Evolutionary conservation across 345 rosid genomes (phyloP).

Genomic region (Eucalyptus viminalis): DNA sequence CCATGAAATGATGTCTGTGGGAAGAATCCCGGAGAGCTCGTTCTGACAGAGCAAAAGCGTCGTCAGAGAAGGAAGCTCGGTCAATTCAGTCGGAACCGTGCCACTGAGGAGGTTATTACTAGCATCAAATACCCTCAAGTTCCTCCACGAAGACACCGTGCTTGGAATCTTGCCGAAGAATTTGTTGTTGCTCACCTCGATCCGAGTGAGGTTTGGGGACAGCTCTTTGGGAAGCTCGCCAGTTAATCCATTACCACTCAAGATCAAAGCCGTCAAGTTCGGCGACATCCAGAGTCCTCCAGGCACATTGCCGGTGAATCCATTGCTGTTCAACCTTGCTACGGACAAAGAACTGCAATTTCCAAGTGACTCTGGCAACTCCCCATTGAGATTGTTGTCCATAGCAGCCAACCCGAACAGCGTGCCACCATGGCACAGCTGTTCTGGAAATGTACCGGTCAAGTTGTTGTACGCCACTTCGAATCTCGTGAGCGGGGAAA

Average conservation of each 20-base stretch:
- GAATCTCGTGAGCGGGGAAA: not conserved
- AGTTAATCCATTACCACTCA: conserved; percentile 16
- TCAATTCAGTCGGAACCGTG: not conserved
- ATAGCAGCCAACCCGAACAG: not conserved
- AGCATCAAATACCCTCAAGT: accelerated
- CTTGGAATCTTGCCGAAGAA: conserved; percentile 30
- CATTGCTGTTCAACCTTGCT: accelerated
- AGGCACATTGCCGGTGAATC: not conserved
- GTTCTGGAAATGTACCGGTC: accelerated
- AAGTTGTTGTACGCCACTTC: not conserved
- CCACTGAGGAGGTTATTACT: not conserved
- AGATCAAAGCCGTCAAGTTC: not conserved
- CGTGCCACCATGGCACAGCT: accelerated
- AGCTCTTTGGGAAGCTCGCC: conserved; percentile 38
- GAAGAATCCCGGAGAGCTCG: not conserved
- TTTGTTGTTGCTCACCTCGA: conserved; percentile 28
- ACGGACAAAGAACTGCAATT: not conserved
- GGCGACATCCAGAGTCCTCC: not conserved
- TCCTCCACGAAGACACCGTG: not conserved
- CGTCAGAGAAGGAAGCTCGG: accelerated
- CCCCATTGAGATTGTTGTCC: accelerated
- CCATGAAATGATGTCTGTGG: not conserved
- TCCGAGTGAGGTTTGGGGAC: conserved; percentile 7
- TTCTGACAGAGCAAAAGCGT: not conserved
- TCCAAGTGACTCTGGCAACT: not conserved